Evolutionary conservation across 805 yeast species (phyloP), one percentile per base, ranked within the genome.

Genomic region (Yarrowia osloensis): DNA sequence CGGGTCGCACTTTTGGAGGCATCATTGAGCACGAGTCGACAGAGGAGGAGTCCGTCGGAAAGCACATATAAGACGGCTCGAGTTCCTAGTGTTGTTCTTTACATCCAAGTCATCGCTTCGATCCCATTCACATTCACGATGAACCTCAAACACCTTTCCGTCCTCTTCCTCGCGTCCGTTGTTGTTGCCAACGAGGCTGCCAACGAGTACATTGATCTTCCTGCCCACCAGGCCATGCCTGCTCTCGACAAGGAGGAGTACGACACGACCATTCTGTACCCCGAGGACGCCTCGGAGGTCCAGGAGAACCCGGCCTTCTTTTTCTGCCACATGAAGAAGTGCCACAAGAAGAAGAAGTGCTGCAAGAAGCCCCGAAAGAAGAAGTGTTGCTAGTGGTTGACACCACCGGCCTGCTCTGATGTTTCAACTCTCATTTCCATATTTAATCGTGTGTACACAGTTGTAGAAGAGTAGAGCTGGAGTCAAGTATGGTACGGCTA

Each of bases 251-350:
- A 46, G 22, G 13, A 49, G n/a, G 55, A 19, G 55, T 49, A 12
- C 12, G 39, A 29, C 26, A 29, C 21, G 17, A 3, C 55, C 12
- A 13, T 49, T 6, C 26, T 12, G 4, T 54, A 35, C 61, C 22
- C 24, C 11, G 61, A 35, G 24, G 61, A 54, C 17, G 44, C 44
- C 17, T 7, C 15, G 11, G 61, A 54, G 61, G 61, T 54, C 24
- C 17, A 54, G 61, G 61, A 54, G 24, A 35, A 24, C 44, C 61
- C 61, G 33, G 28, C 24, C 33, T 54, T 54, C n/a, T 54, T 54
- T 22, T 35, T 54, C 33, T 54, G 61, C 33, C 42, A 54, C 33
- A 2, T 35, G 17, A 54, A 54, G 40, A 54, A 54, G 61, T 54
- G 61, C 44, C 24, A 4, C 29, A 35, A 24, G 44, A 35, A 24